These are phyloP conservation scores for Lactuca sativa DNA, from an alignment of 129 eudicot species.

Conservation along the genomic window DNA sequence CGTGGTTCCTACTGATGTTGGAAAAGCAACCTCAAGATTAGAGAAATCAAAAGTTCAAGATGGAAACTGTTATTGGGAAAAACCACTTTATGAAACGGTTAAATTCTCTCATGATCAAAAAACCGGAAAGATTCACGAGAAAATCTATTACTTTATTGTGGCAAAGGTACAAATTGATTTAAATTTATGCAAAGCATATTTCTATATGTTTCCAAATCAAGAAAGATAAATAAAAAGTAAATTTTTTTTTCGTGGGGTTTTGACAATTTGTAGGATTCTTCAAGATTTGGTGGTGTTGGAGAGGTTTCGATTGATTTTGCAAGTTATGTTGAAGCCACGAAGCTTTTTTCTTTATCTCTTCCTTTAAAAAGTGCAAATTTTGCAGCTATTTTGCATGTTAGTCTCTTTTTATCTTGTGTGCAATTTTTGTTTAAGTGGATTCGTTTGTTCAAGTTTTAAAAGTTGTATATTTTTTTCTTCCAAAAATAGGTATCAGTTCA, in stretches of 20 bases:
- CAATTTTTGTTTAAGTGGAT: neutral
- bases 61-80: constrained; percentile 88
- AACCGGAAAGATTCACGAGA: constrained; percentile 77
- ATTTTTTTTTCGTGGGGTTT: neutral
- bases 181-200: constrained; percentile 1
- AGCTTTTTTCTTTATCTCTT: constrained; percentile 60
- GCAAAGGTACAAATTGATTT: constrained; percentile 52
- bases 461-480: constrained; percentile 4
- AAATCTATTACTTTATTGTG: constrained; percentile 62
- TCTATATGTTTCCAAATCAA: constrained; percentile 23
- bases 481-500: constrained; percentile 68
- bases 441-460: constrained; percentile 4
- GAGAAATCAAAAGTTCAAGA: constrained; percentile 68
- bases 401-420: constrained; percentile 30
- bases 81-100: constrained; percentile 71
- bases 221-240: constrained; percentile 6
- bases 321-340: constrained; percentile 58
- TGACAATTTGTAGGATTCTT: constrained; percentile 58
- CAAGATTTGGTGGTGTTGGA: constrained; percentile 79
- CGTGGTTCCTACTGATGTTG: constrained; percentile 70
- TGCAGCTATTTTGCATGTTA: constrained; percentile 71
- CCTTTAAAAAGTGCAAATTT: constrained; percentile 62
- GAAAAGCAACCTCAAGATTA: constrained; percentile 68
- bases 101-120: constrained; percentile 63
- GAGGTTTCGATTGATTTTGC: constrained; percentile 83